Percentiles rank a stretch among this genome's conserved stretches.
phyloP scores from a whole-genome alignment of 2,329 filamentous ascomycete species.

The Lasiodiplodia theobromae region DNA sequence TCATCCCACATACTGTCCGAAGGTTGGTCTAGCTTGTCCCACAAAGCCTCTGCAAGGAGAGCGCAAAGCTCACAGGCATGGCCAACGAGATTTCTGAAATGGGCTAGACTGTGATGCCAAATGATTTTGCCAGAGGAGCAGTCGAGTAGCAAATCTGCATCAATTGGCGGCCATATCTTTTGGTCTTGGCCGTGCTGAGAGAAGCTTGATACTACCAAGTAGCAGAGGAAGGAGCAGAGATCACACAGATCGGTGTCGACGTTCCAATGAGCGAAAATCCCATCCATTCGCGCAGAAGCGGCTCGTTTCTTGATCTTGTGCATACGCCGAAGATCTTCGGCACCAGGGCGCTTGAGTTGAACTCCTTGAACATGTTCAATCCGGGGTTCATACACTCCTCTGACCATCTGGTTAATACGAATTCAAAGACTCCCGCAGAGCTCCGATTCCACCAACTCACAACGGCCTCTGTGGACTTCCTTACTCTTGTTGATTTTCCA shows the following conservation, averaged over 20 bases:
- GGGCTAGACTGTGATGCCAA: neutral
- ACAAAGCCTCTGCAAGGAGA: neutral
- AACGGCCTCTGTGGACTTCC: neutral
- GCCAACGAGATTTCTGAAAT: neutral
- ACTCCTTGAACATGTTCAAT: neutral
- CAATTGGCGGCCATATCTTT: neutral
- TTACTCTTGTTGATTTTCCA: neutral
- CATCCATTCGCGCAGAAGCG: neutral
- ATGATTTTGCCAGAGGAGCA: neutral
- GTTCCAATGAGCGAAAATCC: neutral
- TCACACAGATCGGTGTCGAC: neutral
- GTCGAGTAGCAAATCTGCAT: neutral
- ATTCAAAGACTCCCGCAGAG: neutral
- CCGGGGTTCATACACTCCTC: neutral
- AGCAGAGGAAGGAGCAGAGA: neutral
- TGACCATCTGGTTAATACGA: neutral
- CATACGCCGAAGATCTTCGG: neutral
- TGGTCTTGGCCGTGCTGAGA: neutral
- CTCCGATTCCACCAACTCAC: too few relatives aligned
- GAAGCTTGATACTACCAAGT: neutral
- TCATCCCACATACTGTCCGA: neutral
- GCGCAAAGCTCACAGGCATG: neutral
- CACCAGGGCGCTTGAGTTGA: neutral
- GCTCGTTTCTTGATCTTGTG: neutral
- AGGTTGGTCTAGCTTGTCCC: neutral